Percentiles rank a stretch among this genome's conserved stretches.
These are phyloP conservation scores for Colletotrichum viniferum DNA, from an alignment of 2,329 filamentous ascomycete genomes.

Conservation along the genomic window DNA sequence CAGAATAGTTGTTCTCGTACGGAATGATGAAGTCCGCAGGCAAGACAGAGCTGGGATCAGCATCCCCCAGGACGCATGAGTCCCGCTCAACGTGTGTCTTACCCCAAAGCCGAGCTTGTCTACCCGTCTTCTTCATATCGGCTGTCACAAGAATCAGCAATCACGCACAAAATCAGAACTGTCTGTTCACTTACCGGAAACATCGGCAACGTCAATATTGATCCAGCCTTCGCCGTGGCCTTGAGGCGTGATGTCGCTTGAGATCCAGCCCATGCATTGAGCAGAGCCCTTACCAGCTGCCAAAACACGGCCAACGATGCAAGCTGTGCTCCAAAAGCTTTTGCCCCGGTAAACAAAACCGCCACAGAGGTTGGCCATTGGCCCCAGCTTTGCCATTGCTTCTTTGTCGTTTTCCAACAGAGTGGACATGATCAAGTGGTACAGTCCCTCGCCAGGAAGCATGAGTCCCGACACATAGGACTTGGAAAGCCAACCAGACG, in stretches of 20 bases:
- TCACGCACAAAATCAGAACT: not conserved
- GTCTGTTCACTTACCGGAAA: conserved; percentile 46
- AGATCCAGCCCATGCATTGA: conserved; percentile 74
- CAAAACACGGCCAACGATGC: conserved; percentile 68
- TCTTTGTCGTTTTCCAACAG: conserved; percentile 67
- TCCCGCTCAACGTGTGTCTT: conserved; percentile 64
- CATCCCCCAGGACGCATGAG: conserved; percentile 64
- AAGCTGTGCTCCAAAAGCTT: conserved; percentile 73
- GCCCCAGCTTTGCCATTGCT: conserved; percentile 62
- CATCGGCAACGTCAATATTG: conserved; percentile 59
- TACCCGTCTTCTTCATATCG: conserved; percentile 53
- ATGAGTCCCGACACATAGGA: conserved; percentile 70
- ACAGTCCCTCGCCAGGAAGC: conserved; percentile 66
- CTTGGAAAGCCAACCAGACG: conserved; percentile 70
- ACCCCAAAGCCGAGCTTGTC: conserved; percentile 64
- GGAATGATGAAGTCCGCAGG: conserved; percentile 69
- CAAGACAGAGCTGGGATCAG: conserved; percentile 56
- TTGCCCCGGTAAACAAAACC: conserved; percentile 68
- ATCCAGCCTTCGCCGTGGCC: conserved; percentile 62
- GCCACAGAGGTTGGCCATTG: conserved; percentile 65
- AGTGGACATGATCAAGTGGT: conserved; percentile 69
- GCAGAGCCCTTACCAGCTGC: conserved; percentile 65
- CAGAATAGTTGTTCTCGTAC: conserved; percentile 57
- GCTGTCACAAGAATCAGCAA: conserved; percentile 36
- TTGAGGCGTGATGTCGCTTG: conserved; percentile 60